Conservation (phyloP, 768 basidiomycete genomes). For the Lactarius psammicola region DNA sequence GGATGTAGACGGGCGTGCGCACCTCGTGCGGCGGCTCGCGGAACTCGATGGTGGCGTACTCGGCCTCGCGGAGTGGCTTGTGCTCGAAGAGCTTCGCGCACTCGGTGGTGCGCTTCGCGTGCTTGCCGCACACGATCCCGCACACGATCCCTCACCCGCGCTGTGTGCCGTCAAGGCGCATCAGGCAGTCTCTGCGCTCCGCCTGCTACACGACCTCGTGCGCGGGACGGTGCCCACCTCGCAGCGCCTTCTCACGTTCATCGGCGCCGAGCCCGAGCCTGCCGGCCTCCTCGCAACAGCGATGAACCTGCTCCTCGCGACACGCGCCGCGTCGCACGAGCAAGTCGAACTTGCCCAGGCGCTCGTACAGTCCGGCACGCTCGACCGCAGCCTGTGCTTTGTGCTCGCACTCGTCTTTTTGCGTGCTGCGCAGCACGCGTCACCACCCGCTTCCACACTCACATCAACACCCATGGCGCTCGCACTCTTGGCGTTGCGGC, state of each 20-base stretch:
- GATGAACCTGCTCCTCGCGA: slow-evolving; percentile 48
- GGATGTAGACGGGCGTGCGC: slow-evolving; percentile 48
- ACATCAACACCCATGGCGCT: slow-evolving; percentile 7
- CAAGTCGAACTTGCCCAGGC: slow-evolving; percentile 44
- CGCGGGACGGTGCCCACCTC: slow-evolving; percentile 40
- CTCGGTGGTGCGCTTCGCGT: slow-evolving; percentile 56
- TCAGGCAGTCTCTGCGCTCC: slow-evolving; percentile 50
- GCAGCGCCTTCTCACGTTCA: slow-evolving; percentile 44
- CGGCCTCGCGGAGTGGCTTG: slow-evolving; percentile 67
- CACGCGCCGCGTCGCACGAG: slow-evolving; percentile 45
- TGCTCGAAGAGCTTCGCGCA: slow-evolving; percentile 61
- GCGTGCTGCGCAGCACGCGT: slow-evolving; percentile 32
- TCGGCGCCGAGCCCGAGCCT: slow-evolving; percentile 46
- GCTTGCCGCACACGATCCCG: slow-evolving; percentile 39
- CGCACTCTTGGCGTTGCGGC: slow-evolving; percentile 21
- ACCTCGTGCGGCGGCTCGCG: slow-evolving; percentile 54
- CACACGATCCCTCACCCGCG: slow-evolving; percentile 34
- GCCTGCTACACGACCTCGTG: slow-evolving; percentile 48
- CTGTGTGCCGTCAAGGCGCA: slow-evolving; percentile 43
- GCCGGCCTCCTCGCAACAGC: slow-evolving; percentile 42
- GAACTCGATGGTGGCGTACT: slow-evolving; percentile 54
- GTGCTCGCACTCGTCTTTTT: slow-evolving; percentile 31
- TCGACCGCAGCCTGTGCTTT: slow-evolving; percentile 34
- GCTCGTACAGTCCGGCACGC: slow-evolving; percentile 32
- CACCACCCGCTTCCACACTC: slow-evolving; percentile 28